Base-by-base conservation (phyloP, 352 stramenopile genomes). In the Paralagenidium karlingii region DNA sequence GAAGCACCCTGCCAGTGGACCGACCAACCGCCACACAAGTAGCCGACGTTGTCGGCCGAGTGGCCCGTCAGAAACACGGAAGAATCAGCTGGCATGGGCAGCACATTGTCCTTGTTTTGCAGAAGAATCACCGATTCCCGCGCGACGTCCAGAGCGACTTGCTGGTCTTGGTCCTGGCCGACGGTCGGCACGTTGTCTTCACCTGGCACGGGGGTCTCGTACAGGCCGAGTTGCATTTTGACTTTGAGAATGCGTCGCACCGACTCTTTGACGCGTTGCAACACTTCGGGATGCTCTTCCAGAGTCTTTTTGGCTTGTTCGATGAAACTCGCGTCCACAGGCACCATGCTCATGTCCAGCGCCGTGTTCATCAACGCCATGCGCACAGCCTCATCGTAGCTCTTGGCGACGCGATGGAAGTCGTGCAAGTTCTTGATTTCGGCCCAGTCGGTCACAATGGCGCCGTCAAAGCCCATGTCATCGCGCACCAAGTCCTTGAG, bases 331-430 rank as follows among this genome's bases (percentile, higher is more conserved):
- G 56, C 57, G 36, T 76, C 54, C 34, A 53, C 53, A 8, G 63
- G 63, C 32, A 92, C 77, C 86, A 96, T 96, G 42, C 71, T 94
- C 70, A 97, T 91, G 47, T 97, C 88, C 18, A 97, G 56, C 22
- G 64, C 66, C 1, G 81, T 82, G 34, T 91, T 64, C 21, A 52
- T 51, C 18, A 96, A 55, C 4, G 75, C 44, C 51, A 89, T 67
- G 25, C 57, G 54, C 5, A 91, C 59, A 1, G 84, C 80, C 9
- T 85, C 62, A 22, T 67, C 51, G n/a, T 66, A 22, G 2, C 46
- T 63, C 27, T 45, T 51, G 5, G 66, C 74, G 12, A 82, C 44
- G 12, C 73, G 65, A 18, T 87, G 74, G 44, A 53, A 83, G 8
- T 55, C 47, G 24, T 76, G 48, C 5, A 95, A 57, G 43, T 97